Base-by-base conservation (phyloP, 2,329 filamentous ascomycete genomes). In the Xylariaceae sp. region DNA sequence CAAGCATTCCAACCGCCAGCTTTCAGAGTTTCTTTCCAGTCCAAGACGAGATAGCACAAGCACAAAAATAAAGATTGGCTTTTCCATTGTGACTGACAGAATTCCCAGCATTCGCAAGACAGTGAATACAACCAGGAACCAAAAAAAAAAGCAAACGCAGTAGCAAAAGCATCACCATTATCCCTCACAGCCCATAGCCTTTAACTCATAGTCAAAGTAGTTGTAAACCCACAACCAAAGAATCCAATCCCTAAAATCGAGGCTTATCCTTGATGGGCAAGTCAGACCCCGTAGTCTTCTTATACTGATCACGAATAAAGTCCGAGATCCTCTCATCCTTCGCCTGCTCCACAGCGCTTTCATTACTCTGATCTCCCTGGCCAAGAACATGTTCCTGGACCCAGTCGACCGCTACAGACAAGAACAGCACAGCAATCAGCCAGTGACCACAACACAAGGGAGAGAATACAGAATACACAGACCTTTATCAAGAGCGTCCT, bases 401-500 rank as follows among this genome's bases (percentile, higher is more conserved):
- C 59, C 80, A 83, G 71, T 94, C 89, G 75, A 92, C 76, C 49
- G 81, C 89, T 92, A n/a, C n/a, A 47, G 5, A 43, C 10, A 39
- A 18, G 10, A 37, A 9, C 48, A 30, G 30, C 16, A 39, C n/a
- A 30, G 10, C 10, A 10, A 19, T 9, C 41, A 45, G 55, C 30
- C 59, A 51, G 42, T 47, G 47, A 3, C 21, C 15, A 48, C 18
- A n/a, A 3, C 1, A 37, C 1, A n/a, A 2, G 16, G 15, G 18
- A 22, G 9, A 34, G 53, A 16, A 44, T 15, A 12, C 13, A n/a
- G 34, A 15, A 46, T 37, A 29, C 57, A 47, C 56, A 21, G 5
- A 89, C 88, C 85, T 75, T 94, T 94, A 74, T 94, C 89, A 49
- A 94, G 80, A n/a, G 70, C 73, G 66, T 92, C 88, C 71, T 94